Evolutionary conservation across 768 basidiomycete genomes (phyloP), one percentile per base, ranked within the genome.

Genomic region (Fomitopsis serialis): DNA sequence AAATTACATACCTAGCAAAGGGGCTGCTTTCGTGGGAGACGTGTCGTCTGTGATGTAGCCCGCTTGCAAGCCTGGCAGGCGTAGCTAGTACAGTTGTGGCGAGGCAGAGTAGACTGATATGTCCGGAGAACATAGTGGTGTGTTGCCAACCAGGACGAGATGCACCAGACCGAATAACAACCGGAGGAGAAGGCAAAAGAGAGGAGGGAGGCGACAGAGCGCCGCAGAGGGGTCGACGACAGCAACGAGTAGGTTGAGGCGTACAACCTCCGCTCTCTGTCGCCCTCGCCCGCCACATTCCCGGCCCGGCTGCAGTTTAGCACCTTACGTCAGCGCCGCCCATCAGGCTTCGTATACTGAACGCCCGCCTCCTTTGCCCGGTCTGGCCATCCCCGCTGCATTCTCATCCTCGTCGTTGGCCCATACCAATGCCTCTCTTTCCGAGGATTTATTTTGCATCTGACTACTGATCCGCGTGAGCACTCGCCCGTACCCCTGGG

Each of bases 71-170:
- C 24, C 11, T 51, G 27, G 42, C 42, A 24, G 37, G 35, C 24
- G 42, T 27, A 34, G 48, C 21, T 49, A 51, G 42, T 19, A 51
- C 17, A 21, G 29, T 34, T 24, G 50, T 51, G 15, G 50, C 34
- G 11, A 43, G 15, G 50, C 15, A 51, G 43, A 51, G 17, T 35
- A 51, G 27, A 24, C 35, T 4, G 17, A 51, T 23, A 17, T 32
- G 48, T 3, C 8, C 11, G 12, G 48, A 51, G 42, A 42, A 36
- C 50, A 51, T 51, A 36, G 17, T 51, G 24, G 37, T 27, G 29
- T 48, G 36, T 36, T 37, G 50, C 42, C 50, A 43, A 40, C 37
- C 50, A 51, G 50, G 50, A 51, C 50, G 37, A 43, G 4, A 51
- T 21, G 40, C 37, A 34, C 40, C 19, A 23, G 15, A 43, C 35